Percentiles rank a stretch among this genome's conserved stretches.
Evolutionary conservation across 2,329 filamentous ascomycete genomes (phyloP).

Genomic region (Beauveria sp.): DNA sequence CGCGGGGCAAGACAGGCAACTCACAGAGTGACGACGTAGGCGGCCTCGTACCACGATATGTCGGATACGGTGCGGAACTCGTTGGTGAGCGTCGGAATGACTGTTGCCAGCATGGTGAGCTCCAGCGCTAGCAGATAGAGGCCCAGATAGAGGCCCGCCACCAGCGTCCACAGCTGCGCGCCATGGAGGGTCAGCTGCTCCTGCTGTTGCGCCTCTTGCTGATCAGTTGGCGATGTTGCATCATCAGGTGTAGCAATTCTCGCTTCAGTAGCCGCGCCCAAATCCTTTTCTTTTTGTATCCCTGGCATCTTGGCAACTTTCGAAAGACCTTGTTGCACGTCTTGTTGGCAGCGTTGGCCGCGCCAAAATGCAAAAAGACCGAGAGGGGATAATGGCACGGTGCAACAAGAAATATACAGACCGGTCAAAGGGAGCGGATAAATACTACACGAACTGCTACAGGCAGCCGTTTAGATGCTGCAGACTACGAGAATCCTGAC

Average conservation of each 20-base stretch:
- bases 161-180: constrained; percentile 1
- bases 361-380: not conserved
- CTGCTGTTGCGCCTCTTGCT: not conserved
- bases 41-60: constrained; percentile 12
- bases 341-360: not conserved
- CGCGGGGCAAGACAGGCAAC: not conserved
- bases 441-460: not conserved
- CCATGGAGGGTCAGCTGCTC: not conserved
- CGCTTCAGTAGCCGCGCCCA: not conserved
- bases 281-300: not conserved
- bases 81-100: constrained; percentile 8
- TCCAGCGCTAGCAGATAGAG: constrained; percentile 11
- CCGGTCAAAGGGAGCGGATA: not conserved
- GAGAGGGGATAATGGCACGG: not conserved
- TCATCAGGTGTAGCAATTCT: not conserved
- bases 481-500: too few species aligned
- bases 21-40: constrained; percentile 11
- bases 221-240: not conserved
- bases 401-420: not conserved
- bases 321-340: not conserved
- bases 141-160: constrained; percentile 2
- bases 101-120: constrained; percentile 12
- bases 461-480: not conserved
- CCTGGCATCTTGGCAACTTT: not conserved
- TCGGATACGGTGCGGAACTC: constrained; percentile 8